Evolutionary conservation across 129 eudicot genomes (phyloP).

Genomic region (Artemisia annua): DNA sequence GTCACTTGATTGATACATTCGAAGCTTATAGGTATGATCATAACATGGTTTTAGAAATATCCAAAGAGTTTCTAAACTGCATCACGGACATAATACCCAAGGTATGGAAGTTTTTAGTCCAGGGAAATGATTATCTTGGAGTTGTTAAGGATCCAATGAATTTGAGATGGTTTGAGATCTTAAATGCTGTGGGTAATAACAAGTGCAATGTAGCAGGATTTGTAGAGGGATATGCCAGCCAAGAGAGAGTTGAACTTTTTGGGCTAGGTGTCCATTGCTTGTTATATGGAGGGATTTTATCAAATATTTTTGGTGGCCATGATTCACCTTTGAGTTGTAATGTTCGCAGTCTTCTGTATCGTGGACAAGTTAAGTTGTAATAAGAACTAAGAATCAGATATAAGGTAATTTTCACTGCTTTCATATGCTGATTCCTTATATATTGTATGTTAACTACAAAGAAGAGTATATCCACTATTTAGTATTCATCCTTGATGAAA

Average conservation of each 20-base stretch:
- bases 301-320: slow-evolving; percentile 41
- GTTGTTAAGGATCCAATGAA: slow-evolving; percentile 37
- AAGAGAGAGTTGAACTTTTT: slow-evolving; percentile 24
- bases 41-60: slow-evolving; percentile 32
- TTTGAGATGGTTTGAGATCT: slow-evolving; percentile 34
- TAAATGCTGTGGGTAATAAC: slow-evolving; percentile 16
- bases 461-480: too few species aligned
- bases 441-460: too few species aligned
- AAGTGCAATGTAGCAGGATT: neutral
- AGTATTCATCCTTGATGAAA: too few species aligned
- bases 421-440: too few species aligned
- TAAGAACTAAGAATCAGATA: too few species aligned
- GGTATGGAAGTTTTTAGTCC: slow-evolving; percentile 48
- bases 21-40: slow-evolving; percentile 18
- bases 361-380: neutral
- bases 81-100: slow-evolving; percentile 25
- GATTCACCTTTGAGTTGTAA: slow-evolving; percentile 21
- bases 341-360: slow-evolving; percentile 14
- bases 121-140: slow-evolving; percentile 35
- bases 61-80: slow-evolving; percentile 32
- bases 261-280: slow-evolving; percentile 57
- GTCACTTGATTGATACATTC: slow-evolving; percentile 33
- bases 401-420: too few species aligned
- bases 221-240: neutral
- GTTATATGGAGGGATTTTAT: slow-evolving; percentile 56